Percentiles rank a stretch among this genome's conserved stretches.
These are phyloP conservation scores for Mycena sp. DNA, from an alignment of 1,284 basidiomycete genomes.

Conservation along the genomic window DNA sequence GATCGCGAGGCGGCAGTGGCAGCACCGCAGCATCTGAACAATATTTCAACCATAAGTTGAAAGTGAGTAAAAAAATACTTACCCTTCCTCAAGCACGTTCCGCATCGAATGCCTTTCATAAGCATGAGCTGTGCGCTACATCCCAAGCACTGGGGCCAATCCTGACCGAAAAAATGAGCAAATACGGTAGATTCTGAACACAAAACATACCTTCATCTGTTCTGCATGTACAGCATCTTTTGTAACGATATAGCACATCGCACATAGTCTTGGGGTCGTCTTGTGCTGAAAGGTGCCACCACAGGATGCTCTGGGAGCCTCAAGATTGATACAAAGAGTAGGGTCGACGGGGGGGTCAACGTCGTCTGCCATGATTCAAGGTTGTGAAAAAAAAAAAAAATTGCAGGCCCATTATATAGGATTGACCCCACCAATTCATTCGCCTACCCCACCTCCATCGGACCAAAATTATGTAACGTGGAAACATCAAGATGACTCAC, in stretches of 20 bases:
- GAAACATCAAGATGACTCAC: too few relatives aligned
- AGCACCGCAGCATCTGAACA: not conserved
- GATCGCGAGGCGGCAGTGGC: not conserved
- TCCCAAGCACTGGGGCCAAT: not conserved
- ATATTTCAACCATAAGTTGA: not conserved
- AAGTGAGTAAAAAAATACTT: not conserved
- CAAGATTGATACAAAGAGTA: not conserved
- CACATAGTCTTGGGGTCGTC: not conserved
- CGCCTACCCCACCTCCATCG: too few relatives aligned
- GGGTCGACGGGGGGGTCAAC: not conserved
- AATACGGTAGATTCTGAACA: not conserved
- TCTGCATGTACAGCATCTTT: not conserved
- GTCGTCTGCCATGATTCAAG: slow-evolving; percentile 1
- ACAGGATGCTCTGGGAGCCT: not conserved
- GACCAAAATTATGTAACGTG: too few relatives aligned
- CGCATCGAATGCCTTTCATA: not conserved
- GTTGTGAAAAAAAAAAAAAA: too few relatives aligned
- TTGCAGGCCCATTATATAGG: too few relatives aligned
- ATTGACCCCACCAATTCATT: too few relatives aligned
- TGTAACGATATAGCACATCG: not conserved
- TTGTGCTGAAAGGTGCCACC: not conserved
- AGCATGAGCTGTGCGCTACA: not conserved
- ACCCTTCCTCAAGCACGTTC: slow-evolving; percentile 1
- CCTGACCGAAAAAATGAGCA: not conserved
- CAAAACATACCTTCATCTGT: not conserved